phyloP scores from a whole-genome alignment of 2,329 filamentous ascomycete genomes.

The Cordyceps sp. region DNA sequence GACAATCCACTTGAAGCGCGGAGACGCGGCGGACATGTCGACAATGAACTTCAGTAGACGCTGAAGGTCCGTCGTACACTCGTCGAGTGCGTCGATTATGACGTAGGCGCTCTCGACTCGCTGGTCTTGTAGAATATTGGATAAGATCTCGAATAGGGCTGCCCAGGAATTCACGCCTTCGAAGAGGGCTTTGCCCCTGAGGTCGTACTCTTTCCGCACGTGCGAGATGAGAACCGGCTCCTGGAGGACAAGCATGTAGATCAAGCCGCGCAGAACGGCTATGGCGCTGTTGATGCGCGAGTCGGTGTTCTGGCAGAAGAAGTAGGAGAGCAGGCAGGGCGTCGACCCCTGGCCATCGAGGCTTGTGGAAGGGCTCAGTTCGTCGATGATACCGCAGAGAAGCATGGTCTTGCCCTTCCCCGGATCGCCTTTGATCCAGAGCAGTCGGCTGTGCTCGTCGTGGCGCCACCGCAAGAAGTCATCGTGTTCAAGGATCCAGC shows the following conservation, averaged over 20 bases:
- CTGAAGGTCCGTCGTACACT: slow-evolving; percentile 14
- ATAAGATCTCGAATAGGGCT: slow-evolving; percentile 19
- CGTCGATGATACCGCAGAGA: slow-evolving; percentile 12
- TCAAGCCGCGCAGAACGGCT: slow-evolving; percentile 23
- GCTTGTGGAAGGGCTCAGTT: slow-evolving; percentile 1
- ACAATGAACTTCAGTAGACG: slow-evolving; percentile 20
- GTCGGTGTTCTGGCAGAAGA: slow-evolving; percentile 26
- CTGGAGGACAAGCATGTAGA: slow-evolving; percentile 20
- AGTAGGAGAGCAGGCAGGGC: slow-evolving; percentile 8
- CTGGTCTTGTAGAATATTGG: slow-evolving; percentile 19
- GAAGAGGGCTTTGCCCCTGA: slow-evolving; percentile 13
- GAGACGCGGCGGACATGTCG: slow-evolving; percentile 5
- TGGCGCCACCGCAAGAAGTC: slow-evolving; percentile 11
- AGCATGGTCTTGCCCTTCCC: slow-evolving; percentile 22
- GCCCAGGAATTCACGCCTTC: slow-evolving; percentile 20
- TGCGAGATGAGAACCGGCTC: slow-evolving; percentile 16
- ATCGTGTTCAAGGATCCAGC: slow-evolving; percentile 15
- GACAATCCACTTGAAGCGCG: slow-evolving; percentile 21
- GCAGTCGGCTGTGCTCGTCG: slow-evolving; percentile 11
- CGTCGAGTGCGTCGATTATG: slow-evolving; percentile 29
- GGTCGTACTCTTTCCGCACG: slow-evolving; percentile 13
- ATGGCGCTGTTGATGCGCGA: slow-evolving; percentile 17
- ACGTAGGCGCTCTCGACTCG: slow-evolving; percentile 12
- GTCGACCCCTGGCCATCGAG: not conserved
- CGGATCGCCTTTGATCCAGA: slow-evolving; percentile 17